These are phyloP conservation scores for Phalaenopsis hybrid DNA, from an alignment of 116 monocot species.

Conservation along the genomic window DNA sequence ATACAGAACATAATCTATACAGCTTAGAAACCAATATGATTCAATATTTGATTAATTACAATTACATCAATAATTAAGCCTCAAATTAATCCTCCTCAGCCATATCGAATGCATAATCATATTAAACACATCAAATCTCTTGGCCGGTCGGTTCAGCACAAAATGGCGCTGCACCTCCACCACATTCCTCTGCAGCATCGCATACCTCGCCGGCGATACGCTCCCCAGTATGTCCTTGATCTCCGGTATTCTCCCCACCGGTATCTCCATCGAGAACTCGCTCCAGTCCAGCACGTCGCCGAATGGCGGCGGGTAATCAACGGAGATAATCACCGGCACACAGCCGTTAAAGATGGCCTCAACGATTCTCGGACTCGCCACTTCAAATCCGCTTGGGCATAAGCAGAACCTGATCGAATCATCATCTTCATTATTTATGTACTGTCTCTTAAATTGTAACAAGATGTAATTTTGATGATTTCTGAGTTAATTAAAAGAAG, in stretches of 20 bases:
- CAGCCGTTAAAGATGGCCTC: constrained; percentile 76
- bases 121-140: constrained; percentile 61
- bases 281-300: constrained; percentile 63
- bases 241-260: constrained; percentile 37
- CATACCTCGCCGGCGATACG: constrained; percentile 26
- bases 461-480: too few relatives aligned
- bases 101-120: constrained; percentile 88
- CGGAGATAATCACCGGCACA: constrained; percentile 65
- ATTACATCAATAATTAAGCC: constrained; percentile 2
- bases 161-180: constrained; percentile 54
- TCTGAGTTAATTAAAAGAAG: neutral
- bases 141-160: constrained; percentile 38
- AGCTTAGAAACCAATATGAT: too few relatives aligned
- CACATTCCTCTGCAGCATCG: constrained; percentile 28
- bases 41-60: neutral
- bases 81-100: constrained; percentile 58
- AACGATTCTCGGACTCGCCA: constrained; percentile 78
- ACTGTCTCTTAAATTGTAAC: too few relatives aligned
- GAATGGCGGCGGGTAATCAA: constrained; percentile 58
- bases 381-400: constrained; percentile 86
- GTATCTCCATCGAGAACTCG: constrained; percentile 49
- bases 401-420: constrained; percentile 45
- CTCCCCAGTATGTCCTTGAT: constrained; percentile 40
- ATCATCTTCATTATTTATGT: too few relatives aligned
- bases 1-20: too few relatives aligned